Base-by-base conservation (phyloP, 331 rosid genomes). In the Quercus phellos region DNA sequence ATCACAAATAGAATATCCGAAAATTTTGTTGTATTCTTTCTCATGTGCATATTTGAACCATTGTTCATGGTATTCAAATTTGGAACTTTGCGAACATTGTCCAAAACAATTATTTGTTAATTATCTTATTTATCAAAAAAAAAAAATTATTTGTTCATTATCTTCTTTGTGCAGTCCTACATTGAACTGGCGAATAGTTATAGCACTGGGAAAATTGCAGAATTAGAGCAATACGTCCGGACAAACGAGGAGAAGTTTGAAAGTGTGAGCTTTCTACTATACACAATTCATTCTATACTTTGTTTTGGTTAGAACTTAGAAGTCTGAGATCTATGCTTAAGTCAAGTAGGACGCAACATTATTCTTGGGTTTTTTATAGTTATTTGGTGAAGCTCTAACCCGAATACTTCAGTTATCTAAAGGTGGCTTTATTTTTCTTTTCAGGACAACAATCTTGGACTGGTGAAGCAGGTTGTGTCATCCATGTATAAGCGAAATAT, bases 391-490 rank as follows among this genome's bases (percentile, higher is more conserved):
- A 8, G 53, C 70, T 77, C 56, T 43, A 32, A 74, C 17, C 46
- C 46, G 34, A 35, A 67, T 27, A 71, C 64, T 69, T 34, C 32
- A 26, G 70, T 22, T 81, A 61, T 66, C 73, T 61, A 68, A 85
- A 46, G 24, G 21, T 43, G 60, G 77, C 35, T 59, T 19, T 66
- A 56, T 64, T 43, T 56, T 59, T 60, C 73, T 68, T 76, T 61
- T 72, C 87, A 93, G 98, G 95, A 91, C 84, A 86, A 83, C 92
- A 93, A 93, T 81, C 85, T 89, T 75, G 97, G 97, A 73, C 84
- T 91, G 70, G 94, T 91, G 83, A 90, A 90, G 81, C 96, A 93
- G 80, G 96, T 85, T 78, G 77, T 91, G 51, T 86, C 89, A 21
- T 93, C 92, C 72, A 79, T 90, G 90, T 89, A 91, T 80, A 93